Conservation (phyloP, 2,329 filamentous ascomycete genomes). For the Esteya vermicola region DNA sequence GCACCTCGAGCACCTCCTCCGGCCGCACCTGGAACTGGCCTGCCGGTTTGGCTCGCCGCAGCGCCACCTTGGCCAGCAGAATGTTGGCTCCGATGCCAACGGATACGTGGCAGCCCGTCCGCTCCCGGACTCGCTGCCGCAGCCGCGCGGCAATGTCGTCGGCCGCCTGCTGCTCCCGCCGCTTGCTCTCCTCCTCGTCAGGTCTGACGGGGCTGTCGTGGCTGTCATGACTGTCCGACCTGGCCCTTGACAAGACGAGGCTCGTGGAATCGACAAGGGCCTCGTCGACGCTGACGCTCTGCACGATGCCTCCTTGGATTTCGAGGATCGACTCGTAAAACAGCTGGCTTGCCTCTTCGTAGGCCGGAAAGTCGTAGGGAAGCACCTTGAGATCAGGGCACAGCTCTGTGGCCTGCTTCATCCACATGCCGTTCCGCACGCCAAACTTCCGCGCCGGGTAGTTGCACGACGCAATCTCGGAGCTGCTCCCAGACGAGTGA, state of each 20-base stretch:
- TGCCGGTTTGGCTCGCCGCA: constrained; percentile 85
- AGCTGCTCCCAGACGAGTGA: constrained; percentile 70
- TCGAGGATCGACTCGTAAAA: constrained; percentile 80
- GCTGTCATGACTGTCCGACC: no score
- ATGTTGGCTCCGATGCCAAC: constrained; percentile 89
- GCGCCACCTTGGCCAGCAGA: constrained; percentile 75
- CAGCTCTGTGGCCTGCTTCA: constrained; percentile 73
- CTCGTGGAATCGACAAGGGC: constrained; percentile 73
- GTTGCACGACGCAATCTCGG: constrained; percentile 96
- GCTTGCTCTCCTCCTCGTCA: constrained; percentile 33
- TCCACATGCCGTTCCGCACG: constrained; percentile 99
- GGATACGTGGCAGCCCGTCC: constrained; percentile 76
- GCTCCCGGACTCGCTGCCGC: constrained; percentile 54
- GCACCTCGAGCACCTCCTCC: constrained; percentile 61
- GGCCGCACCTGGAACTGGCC: constrained; percentile 83
- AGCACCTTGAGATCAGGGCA: constrained; percentile 79
- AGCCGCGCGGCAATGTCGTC: constrained; percentile 55
- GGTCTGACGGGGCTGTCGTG: no score
- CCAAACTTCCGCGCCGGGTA: constrained; percentile 78
- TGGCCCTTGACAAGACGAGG: constrained; percentile 49
- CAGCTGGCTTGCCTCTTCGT: constrained; percentile 75
- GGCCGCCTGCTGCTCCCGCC: constrained; percentile 66
- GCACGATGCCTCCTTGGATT: constrained; percentile 68
- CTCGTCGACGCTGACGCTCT: constrained; percentile 96
- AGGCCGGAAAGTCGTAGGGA: constrained; percentile 91